phyloP scores from a whole-genome alignment of 2,329 filamentous ascomycete genomes.

The Fusarium staphyleae region DNA sequence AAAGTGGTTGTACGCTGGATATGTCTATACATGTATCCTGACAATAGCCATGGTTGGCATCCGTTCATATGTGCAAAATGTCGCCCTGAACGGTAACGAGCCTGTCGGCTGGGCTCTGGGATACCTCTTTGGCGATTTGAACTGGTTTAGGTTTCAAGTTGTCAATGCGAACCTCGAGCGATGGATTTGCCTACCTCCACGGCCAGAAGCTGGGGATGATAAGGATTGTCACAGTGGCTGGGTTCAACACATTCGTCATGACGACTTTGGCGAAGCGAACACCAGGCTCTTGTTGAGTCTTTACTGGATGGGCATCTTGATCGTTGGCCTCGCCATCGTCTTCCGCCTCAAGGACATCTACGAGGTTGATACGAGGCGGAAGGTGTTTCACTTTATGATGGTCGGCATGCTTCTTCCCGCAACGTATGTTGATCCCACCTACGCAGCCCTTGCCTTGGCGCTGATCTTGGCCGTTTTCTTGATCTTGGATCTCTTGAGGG shows the following conservation, averaged over 20 bases:
- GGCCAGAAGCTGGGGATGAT: conserved; percentile 39
- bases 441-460: conserved; percentile 78
- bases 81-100: conserved; percentile 75
- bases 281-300: conserved; percentile 77
- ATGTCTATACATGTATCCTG: conserved; percentile 74
- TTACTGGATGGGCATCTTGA: conserved; percentile 77
- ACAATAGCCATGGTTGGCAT: conserved; percentile 74
- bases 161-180: conserved; percentile 70
- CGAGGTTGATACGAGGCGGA: conserved; percentile 93
- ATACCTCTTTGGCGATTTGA: conserved; percentile 84
- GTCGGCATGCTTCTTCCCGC: conserved; percentile 92
- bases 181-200: conserved; percentile 77
- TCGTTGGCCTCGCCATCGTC: conserved; percentile 75
- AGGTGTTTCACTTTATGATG: conserved; percentile 99
- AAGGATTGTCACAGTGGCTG: conserved; percentile 61
- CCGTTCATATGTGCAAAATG: conserved; percentile 69
- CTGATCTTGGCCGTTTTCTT: conserved; percentile 85
- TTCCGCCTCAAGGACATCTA: conserved; percentile 76
- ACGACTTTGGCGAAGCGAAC: conserved; percentile 76
- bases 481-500: conserved; percentile 85
- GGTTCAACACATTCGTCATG: conserved; percentile 70
- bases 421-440: conserved; percentile 85
- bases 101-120: conserved; percentile 92
- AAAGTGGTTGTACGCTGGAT: conserved; percentile 84
- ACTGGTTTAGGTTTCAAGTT: conserved; percentile 74